Base-by-base conservation (phyloP, 257 asterid genomes). In the Linderniella brevidens region DNA sequence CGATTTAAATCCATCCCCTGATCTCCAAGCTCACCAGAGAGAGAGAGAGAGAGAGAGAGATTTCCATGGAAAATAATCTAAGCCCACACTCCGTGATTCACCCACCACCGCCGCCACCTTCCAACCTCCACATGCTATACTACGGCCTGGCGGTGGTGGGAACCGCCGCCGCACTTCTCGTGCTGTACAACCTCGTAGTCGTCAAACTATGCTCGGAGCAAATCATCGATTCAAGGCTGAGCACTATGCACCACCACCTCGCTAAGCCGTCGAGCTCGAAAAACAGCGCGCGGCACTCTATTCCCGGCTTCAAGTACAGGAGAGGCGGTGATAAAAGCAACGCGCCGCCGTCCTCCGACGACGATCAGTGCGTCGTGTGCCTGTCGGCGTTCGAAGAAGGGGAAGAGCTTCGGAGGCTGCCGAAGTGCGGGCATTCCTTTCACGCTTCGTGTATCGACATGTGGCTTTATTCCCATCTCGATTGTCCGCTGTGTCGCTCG, bases 401-500 rank as follows among this genome's bases (percentile, higher is more conserved):
- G 43, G 93, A 85, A 46, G 75, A 73, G 46, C 41, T 78, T 4
- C 62, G 67, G 70, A 69, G 71, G 53, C 47, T 81, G 35, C 92
- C 74, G 0, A 67, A 50, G 48, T 85, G 96, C 59, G 71, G 42
- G 35, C 93, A 85, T 60, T 65, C 48, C 8, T 85, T 81, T 52
- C 96, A 78, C 57, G 80, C 87, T 45, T 58, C 82, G 8, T 85
- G 88, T 53, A 76, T 85, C 35, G 88, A 85, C 57, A 76, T 68
- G 88, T 81, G 93, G 95, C 75, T 85, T 4, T 60, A 67, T 49
- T 78, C 85, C 46, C 82, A 74, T 49, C 35, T 61, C 53, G 79
- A 75, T 18, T 85, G 93, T 49, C 95, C 93, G 0, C 71, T 85
- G 11, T 80, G 93, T 35, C 86, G 95, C 32, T 71, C 85, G 4